These are phyloP conservation scores for Talaromyces albobiverticillius DNA, from an alignment of 2,329 filamentous ascomycete genomes.

Conservation along the genomic window DNA sequence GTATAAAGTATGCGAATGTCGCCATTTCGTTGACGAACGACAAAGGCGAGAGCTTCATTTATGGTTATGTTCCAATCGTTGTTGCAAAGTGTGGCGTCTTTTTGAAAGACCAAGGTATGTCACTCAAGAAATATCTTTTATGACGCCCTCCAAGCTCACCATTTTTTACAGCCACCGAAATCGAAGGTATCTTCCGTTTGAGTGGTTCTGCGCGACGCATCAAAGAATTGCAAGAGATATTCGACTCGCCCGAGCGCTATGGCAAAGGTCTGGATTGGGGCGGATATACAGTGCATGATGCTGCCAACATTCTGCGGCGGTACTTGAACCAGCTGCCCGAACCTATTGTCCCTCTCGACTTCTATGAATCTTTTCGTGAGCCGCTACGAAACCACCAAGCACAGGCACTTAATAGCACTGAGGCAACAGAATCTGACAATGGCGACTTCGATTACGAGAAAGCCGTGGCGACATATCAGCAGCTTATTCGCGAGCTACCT, in stretches of 20 bases:
- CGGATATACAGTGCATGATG: conserved; percentile 97
- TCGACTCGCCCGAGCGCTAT: conserved; percentile 92
- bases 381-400: conserved; percentile 69
- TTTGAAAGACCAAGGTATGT: conserved; percentile 90
- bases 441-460: conserved; percentile 70
- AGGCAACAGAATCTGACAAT: conserved; percentile 61
- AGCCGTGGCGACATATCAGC: conserved; percentile 81
- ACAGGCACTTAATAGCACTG: conserved; percentile 68
- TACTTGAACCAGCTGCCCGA: conserved; percentile 97
- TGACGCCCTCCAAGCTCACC: neutral
- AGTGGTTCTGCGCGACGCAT: conserved; percentile 97
- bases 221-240: conserved; percentile 88
- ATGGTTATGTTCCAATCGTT: conserved; percentile 96
- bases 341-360: conserved; percentile 89
- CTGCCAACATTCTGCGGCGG: conserved; percentile 89
- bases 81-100: conserved; percentile 98
- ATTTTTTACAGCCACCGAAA: conserved; percentile 68
- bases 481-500: conserved; percentile 86
- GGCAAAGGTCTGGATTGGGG: conserved; percentile 97
- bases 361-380: conserved; percentile 87
- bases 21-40: conserved; percentile 95
- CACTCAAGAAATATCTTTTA: conserved; percentile 5
- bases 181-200: conserved; percentile 94
- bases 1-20: conserved; percentile 96
- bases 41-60: conserved; percentile 91